These are phyloP conservation scores for Cordyceps pruinosa DNA, from an alignment of 2,329 filamentous ascomycete genomes.

Conservation along the genomic window DNA sequence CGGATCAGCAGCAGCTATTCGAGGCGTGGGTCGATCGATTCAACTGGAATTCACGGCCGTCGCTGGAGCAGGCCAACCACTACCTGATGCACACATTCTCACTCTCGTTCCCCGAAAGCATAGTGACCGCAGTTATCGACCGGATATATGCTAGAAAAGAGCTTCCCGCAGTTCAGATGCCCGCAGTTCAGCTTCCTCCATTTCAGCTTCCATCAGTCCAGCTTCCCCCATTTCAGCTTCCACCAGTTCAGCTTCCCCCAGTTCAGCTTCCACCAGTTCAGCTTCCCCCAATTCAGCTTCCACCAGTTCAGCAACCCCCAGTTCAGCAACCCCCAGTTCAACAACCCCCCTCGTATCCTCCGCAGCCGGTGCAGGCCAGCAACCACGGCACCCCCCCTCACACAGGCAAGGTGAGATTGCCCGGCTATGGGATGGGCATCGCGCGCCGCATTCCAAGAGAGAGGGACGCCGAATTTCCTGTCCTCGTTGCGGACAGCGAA, in stretches of 20 bases:
- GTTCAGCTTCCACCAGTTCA: too few relatives aligned
- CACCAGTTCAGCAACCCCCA: too few relatives aligned
- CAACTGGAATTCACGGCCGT: background rate
- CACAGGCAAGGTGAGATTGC: background rate
- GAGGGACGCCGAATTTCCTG: background rate
- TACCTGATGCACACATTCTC: background rate
- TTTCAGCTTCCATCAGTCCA: too few relatives aligned
- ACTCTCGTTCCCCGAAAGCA: background rate
- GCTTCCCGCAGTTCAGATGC: background rate
- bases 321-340: too few relatives aligned
- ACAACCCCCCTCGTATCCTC: background rate
- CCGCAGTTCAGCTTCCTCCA: too few relatives aligned
- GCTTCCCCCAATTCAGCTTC: too few relatives aligned
- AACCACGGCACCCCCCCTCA: background rate
- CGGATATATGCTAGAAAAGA: background rate
- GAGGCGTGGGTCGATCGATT: background rate
- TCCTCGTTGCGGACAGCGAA: background rate
- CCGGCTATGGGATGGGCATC: background rate
- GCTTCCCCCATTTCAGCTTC: too few relatives aligned
- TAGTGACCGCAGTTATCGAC: background rate
- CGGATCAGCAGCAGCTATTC: background rate
- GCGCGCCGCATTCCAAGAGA: background rate
- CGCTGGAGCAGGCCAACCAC: background rate
- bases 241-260: too few relatives aligned
- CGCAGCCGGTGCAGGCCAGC: background rate